Evolutionary conservation across 306 rosid genomes (phyloP).

Genomic region (Trifolium repens): DNA sequence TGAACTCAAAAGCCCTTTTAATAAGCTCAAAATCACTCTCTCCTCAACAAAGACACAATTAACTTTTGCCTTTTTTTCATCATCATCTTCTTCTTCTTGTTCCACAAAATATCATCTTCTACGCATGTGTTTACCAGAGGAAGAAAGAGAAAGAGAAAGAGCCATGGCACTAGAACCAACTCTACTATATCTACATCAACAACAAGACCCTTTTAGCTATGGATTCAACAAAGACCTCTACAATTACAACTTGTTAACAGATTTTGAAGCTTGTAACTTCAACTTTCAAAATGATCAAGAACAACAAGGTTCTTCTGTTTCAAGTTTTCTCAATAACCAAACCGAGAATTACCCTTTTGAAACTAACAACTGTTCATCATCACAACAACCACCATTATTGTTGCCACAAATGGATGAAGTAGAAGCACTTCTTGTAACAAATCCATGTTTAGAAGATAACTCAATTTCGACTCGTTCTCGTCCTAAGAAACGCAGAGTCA

Average conservation of each 20-base stretch:
- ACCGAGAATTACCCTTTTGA: constrained; percentile 47
- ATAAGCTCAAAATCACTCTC: constrained; percentile 42
- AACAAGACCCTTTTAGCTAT: constrained; percentile 63
- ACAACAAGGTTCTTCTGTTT: constrained; percentile 28
- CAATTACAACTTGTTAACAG: constrained; percentile 49
- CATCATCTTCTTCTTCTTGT: not conserved
- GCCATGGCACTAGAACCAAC: constrained; percentile 83
- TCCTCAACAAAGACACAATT: constrained; percentile 43
- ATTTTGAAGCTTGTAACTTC: constrained; percentile 13
- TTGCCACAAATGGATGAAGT: constrained; percentile 17
- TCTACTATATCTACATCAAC: constrained; percentile 45
- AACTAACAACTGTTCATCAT: constrained; percentile 33
- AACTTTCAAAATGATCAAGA: constrained; percentile 41
- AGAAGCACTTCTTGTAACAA: not conserved
- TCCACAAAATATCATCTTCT: not conserved
- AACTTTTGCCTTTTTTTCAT: not conserved
- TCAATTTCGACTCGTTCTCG: constrained; percentile 46
- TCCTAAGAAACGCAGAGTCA: constrained; percentile 73
- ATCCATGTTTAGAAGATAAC: constrained; percentile 49
- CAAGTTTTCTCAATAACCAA: constrained; percentile 58
- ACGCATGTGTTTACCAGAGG: constrained; percentile 43
- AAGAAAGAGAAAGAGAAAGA: constrained; percentile 33
- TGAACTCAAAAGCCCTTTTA: constrained; percentile 40
- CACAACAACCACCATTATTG: constrained; percentile 38
- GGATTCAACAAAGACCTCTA: constrained; percentile 59